Base-by-base conservation (phyloP, 148 eudicot species). In the Salicornia ramosissima region DNA sequence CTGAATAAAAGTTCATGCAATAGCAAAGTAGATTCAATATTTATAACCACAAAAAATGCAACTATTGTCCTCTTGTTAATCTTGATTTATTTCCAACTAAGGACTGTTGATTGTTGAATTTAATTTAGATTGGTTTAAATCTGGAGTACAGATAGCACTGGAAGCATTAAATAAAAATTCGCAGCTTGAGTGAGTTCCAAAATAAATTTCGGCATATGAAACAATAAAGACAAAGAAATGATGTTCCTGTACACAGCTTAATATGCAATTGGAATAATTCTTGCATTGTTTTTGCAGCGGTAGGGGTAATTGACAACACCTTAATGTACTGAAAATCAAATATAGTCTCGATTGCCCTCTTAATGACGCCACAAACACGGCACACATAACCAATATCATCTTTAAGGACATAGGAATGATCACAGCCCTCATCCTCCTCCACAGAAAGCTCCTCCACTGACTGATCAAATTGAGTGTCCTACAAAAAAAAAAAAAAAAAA, bases 301-400 rank as follows among this genome's bases (percentile, higher is more conserved):
- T 1, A 26, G 49, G 10, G 46, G 14, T 22, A 73, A 10, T 64
- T 46, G 13, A 28, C 24, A 50, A 70, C 63, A 86, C 93, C 93
- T 86, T 88, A 28, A 76, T 65, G 55, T 82, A 86, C 78, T 92
- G 96, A 80, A 75, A 89, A 75, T 92, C 97, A 52, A 92, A 89
- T 30, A 92, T 92, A 46, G 88, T 67, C 70, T 93, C 96, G 22
- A 93, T 93, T 45, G 85, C 81, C 82, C 81, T 86, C 75, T 83
- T 73, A 69, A 93, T 78, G 14, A 90, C 87, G 69, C 98, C 98
- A 79, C 98, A 93, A 53, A 93, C 86, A 63, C 98, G 98, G 73
- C 98, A 93, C 40, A 93, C 96, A 71, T 90, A 84, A 46, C 98
- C 98, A 71, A 93, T 75, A 63, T 93, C 98, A 76, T 93, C 98